Conservation (phyloP, 208 protist species). For the Balamuthia mandrillaris region DNA sequence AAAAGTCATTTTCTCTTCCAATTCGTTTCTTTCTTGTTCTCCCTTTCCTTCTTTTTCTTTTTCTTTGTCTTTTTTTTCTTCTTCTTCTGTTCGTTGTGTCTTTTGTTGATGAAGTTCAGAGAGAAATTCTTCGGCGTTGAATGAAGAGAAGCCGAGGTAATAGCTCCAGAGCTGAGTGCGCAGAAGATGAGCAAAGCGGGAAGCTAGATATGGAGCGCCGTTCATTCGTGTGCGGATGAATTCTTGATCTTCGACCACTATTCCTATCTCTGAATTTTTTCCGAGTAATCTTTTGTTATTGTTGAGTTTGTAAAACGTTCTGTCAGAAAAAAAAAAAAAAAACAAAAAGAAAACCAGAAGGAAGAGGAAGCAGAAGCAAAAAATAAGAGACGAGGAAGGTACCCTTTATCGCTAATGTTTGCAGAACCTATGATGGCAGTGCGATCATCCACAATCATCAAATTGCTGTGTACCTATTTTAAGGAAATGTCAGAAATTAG, state of each 20-base stretch:
- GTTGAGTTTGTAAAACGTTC: no score
- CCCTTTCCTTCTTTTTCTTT: no score
- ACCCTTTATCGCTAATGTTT: constrained; percentile 60
- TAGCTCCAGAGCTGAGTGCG: constrained; percentile 46
- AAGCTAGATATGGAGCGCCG: not conserved
- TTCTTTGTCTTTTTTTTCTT: no score
- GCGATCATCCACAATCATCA: constrained; percentile 62
- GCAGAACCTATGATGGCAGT: constrained; percentile 55
- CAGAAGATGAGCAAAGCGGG: constrained; percentile 30
- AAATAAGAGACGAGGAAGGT: not conserved
- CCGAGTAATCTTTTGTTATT: no score
- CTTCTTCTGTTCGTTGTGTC: no score
- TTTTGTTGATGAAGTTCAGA: no score
- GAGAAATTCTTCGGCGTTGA: no score
- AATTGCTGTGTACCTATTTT: constrained; percentile 61
- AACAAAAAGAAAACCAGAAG: no score
- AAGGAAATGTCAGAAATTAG: no score
- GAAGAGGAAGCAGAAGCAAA: not conserved
- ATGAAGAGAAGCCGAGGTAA: constrained; percentile 32
- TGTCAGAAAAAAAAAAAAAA: no score
- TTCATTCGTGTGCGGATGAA: not conserved
- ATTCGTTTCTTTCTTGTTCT: no score
- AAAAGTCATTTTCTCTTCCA: no score
- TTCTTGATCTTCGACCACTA: constrained; percentile 24
- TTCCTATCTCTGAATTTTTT: constrained; percentile 53